Evolutionary conservation across 2,329 filamentous ascomycete species (phyloP), one percentile per base, ranked within the genome.

Genomic region (Pseudogymnoascus sp.): DNA sequence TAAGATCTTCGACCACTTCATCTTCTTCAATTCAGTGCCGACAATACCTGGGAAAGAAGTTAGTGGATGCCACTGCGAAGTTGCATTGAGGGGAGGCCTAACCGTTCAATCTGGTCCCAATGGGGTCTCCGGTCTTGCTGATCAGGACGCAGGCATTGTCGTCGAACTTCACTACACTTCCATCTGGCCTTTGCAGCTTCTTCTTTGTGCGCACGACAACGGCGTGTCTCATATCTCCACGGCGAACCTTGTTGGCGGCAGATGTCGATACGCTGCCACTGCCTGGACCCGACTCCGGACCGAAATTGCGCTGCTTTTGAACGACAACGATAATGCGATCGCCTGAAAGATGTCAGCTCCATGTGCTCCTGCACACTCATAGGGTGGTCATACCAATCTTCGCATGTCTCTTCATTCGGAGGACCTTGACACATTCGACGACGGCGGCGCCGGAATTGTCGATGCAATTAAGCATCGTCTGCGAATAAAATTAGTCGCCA

Each of bases 401-500:
- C 65, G 93, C 95, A 72, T 88, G 86, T 69, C 87, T 82, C 80
- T 97, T 96, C 80, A 93, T 95, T 73, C 91, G 91, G 72, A 99
- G 82, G 67, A 97, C 89, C 75, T 93, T 89, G 75, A 89, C 90
- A 80, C 95, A 99, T 81, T 99, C 95, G 79, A 97, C 95, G 69
- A 99, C 83, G 72, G 95, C 93, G 70, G 95, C 95, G 75, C 95
- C 95, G 68, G 95, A 97, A 82, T 74, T 99, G 88, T 99, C 95
- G 86, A 99, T 97, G 88, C 95, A 97, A 80, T 95, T 97, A 72
- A 99, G 85, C 86, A 99, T 91, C 75, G 93, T 90, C 95, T 97
- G 70, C 11, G 28, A 23, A 28, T 5, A 28, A 23, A 37, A 16
- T 36, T 62, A 62, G 36, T 34, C 14, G 7, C 59, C 18, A 11